phyloP scores from a whole-genome alignment of 768 basidiomycete species.

The Amylocystis lapponica region DNA sequence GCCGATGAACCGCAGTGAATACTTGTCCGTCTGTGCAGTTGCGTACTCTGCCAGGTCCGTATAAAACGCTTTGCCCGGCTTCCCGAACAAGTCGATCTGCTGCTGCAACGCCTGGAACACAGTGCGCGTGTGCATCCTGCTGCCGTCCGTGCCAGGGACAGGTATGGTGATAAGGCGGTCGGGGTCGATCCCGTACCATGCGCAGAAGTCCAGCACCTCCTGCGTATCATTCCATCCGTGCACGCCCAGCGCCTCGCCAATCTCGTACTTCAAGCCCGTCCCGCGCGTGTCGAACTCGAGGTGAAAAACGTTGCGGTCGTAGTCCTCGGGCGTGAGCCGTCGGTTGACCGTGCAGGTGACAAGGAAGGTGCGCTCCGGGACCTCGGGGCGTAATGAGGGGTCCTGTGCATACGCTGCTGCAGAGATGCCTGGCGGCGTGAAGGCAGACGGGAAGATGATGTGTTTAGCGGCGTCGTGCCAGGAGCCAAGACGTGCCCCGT shows the following conservation, averaged over 20 bases:
- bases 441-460: constrained; percentile 80
- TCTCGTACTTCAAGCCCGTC: constrained; percentile 90
- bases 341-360: constrained; percentile 92
- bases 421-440: constrained; percentile 42
- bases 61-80: constrained; percentile 95
- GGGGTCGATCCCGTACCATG: constrained; percentile 87
- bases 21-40: constrained; percentile 58
- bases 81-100: constrained; percentile 93
- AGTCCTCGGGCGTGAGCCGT: constrained; percentile 89
- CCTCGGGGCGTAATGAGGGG: constrained; percentile 77
- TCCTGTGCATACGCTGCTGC: constrained; percentile 48
- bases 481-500: constrained; percentile 54
- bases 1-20: constrained; percentile 87
- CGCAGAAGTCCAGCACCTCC: constrained; percentile 86
- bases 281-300: constrained; percentile 90
- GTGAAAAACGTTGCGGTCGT: constrained; percentile 99
- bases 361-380: constrained; percentile 85
- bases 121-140: constrained; percentile 85
- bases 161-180: constrained; percentile 78
- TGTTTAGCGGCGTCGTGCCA: constrained; percentile 90
- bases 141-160: constrained; percentile 50
- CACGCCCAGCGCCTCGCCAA: constrained; percentile 94
- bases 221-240: constrained; percentile 95
- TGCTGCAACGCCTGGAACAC: constrained; percentile 93
- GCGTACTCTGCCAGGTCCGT: constrained; percentile 79